These are phyloP conservation scores for Vaccinium myrtillus DNA, from an alignment of 148 eudicot genomes.

Conservation along the genomic window DNA sequence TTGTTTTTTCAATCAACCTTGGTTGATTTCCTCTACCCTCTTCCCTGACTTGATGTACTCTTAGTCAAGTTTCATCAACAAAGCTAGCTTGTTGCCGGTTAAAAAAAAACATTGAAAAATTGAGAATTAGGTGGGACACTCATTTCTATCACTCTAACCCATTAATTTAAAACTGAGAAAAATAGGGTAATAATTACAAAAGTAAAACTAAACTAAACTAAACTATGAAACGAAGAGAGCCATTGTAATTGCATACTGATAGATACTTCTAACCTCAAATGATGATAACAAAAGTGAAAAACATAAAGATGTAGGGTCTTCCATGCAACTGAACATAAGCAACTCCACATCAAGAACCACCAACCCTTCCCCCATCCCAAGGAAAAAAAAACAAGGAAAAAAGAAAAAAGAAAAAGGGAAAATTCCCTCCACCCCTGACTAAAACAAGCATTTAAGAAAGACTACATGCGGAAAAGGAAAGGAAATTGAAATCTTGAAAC, in stretches of 20 bases:
- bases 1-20: too few relatives aligned
- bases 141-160: too few relatives aligned
- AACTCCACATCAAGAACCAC: background rate
- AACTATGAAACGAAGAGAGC: too few relatives aligned
- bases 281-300: background rate
- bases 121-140: too few relatives aligned
- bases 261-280: background rate
- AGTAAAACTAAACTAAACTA: too few relatives aligned
- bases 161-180: background rate
- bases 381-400: background rate
- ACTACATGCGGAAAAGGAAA: background rate
- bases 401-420: background rate
- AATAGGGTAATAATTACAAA: too few relatives aligned
- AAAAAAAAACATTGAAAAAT: too few relatives aligned
- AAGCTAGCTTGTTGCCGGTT: too few relatives aligned
- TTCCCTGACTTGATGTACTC: too few relatives aligned
- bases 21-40: too few relatives aligned
- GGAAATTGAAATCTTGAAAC: background rate
- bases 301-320: background rate
- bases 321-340: background rate
- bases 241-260: background rate
- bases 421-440: background rate
- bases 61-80: too few relatives aligned
- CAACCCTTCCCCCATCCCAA: background rate
- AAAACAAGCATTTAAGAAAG: background rate